A percentile compares a stretch with the other conserved stretches of the same genome.
Conservation (phyloP, 495 filamentous ascomycete genomes). For the Aspergillus panamensis region DNA sequence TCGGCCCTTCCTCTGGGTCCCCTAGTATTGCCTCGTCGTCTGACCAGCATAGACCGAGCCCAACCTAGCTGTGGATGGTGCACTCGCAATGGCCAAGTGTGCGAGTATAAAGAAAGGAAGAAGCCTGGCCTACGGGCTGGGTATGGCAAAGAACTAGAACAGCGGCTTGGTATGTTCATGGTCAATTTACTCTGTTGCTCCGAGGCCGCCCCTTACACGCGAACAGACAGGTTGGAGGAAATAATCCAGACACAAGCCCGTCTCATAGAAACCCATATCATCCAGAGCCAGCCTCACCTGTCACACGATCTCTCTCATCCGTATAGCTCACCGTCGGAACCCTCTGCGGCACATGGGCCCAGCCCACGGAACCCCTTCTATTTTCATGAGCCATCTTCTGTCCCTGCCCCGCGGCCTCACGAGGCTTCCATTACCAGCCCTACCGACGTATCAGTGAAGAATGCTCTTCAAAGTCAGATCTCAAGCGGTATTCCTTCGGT, state of each 20-base stretch:
- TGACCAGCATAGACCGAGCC: conserved; percentile 51
- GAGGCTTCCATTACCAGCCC: conserved; percentile 37
- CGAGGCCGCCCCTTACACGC: conserved; percentile 1
- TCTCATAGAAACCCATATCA: conserved; percentile 49
- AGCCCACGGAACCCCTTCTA: conserved; percentile 38
- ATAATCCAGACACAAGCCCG: conserved; percentile 46
- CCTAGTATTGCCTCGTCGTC: neutral
- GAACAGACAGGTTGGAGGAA: conserved; percentile 46
- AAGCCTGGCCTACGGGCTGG: conserved; percentile 81
- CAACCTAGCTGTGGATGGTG: conserved; percentile 91
- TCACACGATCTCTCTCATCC: conserved; percentile 26
- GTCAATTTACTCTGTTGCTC: conserved; percentile 1
- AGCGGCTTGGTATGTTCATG: conserved; percentile 54
- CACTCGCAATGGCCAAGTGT: conserved; percentile 67
- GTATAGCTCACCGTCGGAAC: conserved; percentile 45
- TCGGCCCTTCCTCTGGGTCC: neutral
- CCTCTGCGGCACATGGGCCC: conserved; percentile 35
- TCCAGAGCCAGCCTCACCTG: conserved; percentile 30
- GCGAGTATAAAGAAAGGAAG: conserved; percentile 83
- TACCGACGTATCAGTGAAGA: conserved; percentile 36
- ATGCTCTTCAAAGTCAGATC: conserved; percentile 25
- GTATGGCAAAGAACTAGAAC: conserved; percentile 84
- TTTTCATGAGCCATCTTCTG: conserved; percentile 35
- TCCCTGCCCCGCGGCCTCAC: conserved; percentile 28
- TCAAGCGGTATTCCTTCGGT: conserved; percentile 24